A percentile compares a stretch with the other conserved stretches of the same genome.
Evolutionary conservation across 73 alveolate genomes (phyloP).

Genomic region (Stentor coeruleus): DNA sequence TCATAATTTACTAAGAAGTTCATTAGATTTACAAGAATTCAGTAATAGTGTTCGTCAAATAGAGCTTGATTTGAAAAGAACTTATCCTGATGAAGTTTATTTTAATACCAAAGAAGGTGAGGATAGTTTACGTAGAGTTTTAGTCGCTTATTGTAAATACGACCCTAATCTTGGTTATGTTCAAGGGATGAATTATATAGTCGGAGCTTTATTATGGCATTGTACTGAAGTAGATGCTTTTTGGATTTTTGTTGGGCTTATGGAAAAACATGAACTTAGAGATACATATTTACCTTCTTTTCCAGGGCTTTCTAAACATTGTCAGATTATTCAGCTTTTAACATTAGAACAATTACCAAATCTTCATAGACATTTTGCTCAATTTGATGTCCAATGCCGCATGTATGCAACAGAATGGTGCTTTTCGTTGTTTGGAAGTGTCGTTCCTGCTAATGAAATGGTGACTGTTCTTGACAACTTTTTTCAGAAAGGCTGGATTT

Average conservation of each 20-base stretch:
- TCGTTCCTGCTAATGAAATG: conserved; percentile 31
- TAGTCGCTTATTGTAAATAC: not conserved
- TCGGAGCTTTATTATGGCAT: conserved; percentile 30
- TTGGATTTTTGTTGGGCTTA: conserved; percentile 70
- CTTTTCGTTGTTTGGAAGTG: conserved; percentile 42
- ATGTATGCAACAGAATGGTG: conserved; percentile 66
- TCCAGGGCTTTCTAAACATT: conserved; percentile 68
- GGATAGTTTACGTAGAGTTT: not conserved
- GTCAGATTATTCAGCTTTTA: conserved; percentile 37
- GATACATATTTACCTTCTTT: conserved; percentile 52
- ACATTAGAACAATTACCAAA: conserved; percentile 31
- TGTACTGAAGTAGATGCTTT: conserved; percentile 67
- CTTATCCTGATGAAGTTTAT: not conserved
- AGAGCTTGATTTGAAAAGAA: not conserved
- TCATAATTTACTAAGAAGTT: no score
- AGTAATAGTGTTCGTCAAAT: not conserved
- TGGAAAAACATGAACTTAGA: conserved; percentile 70
- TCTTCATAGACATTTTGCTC: conserved; percentile 19
- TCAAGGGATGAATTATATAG: conserved; percentile 38
- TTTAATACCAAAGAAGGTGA: not conserved
- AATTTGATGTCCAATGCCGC: conserved; percentile 49
- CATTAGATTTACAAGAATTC: no score
- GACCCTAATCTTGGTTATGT: conserved; percentile 28
- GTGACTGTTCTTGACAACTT: not conserved
- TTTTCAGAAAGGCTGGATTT: conserved; percentile 7